Evolutionary conservation across 441 rosid genomes (phyloP).

Genomic region (Croton setiger): DNA sequence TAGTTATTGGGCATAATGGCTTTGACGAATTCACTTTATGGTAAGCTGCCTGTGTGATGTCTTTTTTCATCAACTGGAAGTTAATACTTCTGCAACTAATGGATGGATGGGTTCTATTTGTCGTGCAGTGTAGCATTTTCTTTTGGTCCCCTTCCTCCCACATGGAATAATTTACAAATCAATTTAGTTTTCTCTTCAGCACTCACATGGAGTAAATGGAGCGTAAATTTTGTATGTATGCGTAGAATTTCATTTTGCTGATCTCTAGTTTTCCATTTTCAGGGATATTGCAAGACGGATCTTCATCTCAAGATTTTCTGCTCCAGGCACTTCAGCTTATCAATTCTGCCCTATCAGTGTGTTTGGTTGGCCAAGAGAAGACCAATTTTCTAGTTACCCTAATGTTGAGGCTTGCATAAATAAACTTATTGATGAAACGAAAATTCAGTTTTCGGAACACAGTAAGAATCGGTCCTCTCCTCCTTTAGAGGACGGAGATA

Average conservation of each 20-base stretch:
- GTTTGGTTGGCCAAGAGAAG: slow-evolving; percentile 46
- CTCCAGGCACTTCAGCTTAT: slow-evolving; percentile 41
- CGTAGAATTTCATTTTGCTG: slow-evolving; percentile 1
- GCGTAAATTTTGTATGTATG: slow-evolving; percentile 2
- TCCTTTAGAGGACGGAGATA: slow-evolving; percentile 50
- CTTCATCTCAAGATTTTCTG: slow-evolving; percentile 55
- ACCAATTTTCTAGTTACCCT: slow-evolving; percentile 29
- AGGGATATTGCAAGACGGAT: slow-evolving; percentile 71
- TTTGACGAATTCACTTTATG: slow-evolving; percentile 78
- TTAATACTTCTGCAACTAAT: slow-evolving; percentile 10
- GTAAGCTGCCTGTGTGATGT: slow-evolving; percentile 37
- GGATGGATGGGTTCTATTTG: slow-evolving; percentile 1
- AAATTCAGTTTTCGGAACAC: slow-evolving; percentile 37
- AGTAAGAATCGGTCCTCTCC: slow-evolving; percentile 31
- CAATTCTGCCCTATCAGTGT: slow-evolving; percentile 64
- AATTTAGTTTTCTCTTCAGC: neutral
- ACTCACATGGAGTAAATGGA: neutral
- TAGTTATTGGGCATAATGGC: slow-evolving; percentile 71
- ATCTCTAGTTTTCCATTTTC: slow-evolving; percentile 22
- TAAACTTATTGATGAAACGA: slow-evolving; percentile 52
- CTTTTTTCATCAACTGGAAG: slow-evolving; percentile 12
- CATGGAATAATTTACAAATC: neutral
- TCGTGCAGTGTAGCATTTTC: neutral
- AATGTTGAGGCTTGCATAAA: slow-evolving; percentile 39
- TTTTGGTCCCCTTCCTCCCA: neutral